Evolutionary conservation across 2,329 filamentous ascomycete genomes (phyloP).

Genomic region (Fusarium pseudocircinatum): DNA sequence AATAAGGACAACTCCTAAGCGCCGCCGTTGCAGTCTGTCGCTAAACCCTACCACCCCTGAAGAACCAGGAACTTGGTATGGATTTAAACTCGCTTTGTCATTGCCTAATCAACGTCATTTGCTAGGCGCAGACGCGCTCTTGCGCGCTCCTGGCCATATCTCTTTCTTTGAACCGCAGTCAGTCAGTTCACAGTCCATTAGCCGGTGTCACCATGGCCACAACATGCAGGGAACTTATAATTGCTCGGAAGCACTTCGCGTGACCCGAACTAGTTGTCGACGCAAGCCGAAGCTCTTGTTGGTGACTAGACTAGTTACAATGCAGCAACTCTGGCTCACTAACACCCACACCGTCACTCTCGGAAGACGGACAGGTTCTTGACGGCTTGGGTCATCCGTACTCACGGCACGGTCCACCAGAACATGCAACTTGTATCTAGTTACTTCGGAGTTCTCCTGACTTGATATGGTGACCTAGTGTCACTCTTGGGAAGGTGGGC

Average conservation of each 20-base stretch:
- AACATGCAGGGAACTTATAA: slow-evolving; percentile 28
- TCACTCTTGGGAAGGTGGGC: background rate
- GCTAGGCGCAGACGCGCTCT: slow-evolving; percentile 17
- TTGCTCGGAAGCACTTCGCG: background rate
- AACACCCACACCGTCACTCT: slow-evolving; percentile 36
- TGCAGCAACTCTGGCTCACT: slow-evolving; percentile 28
- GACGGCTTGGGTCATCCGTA: slow-evolving; percentile 4
- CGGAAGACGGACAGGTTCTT: slow-evolving; percentile 16
- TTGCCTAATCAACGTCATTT: slow-evolving; percentile 29
- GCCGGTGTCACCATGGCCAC: slow-evolving; percentile 7
- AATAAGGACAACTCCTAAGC: slow-evolving; percentile 44
- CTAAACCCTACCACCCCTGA: slow-evolving; percentile 38
- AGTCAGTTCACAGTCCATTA: slow-evolving; percentile 7
- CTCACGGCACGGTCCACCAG: slow-evolving; percentile 15
- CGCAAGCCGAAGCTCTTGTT: slow-evolving; percentile 33
- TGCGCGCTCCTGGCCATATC: slow-evolving; percentile 10
- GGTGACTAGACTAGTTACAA: slow-evolving; percentile 31
- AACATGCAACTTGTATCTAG: background rate
- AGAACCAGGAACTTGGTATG: slow-evolving; percentile 28
- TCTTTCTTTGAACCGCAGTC: background rate
- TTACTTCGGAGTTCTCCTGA: slow-evolving; percentile 13
- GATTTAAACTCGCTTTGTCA: slow-evolving; percentile 15
- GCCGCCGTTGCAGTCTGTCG: slow-evolving; percentile 44
- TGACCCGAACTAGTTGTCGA: slow-evolving; percentile 19
- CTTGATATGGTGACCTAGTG: background rate